Conservation (phyloP, 805 yeast genomes). For the Metschnikowia matae region DNA sequence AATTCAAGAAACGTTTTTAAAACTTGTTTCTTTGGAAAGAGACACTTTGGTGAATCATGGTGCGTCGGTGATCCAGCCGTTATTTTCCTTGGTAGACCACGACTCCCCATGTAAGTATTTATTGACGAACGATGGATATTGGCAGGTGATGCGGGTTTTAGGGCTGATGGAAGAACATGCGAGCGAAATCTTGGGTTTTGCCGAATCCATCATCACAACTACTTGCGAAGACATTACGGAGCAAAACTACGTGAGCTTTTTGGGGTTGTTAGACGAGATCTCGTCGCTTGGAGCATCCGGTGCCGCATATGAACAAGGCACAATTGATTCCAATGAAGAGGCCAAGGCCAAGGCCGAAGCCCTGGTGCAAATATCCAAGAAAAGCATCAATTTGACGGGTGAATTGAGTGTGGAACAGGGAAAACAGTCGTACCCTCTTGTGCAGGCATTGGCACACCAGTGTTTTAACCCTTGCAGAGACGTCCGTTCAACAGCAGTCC, state of each 20-base stretch:
- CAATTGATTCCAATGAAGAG: conserved; percentile 41
- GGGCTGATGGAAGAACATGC: conserved; percentile 46
- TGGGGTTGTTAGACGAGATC: conserved; percentile 73
- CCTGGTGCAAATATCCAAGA: conserved; percentile 55
- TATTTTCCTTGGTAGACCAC: conserved; percentile 46
- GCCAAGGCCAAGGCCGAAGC: conserved; percentile 32
- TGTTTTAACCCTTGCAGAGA: conserved; percentile 86
- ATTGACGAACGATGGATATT: conserved; percentile 39
- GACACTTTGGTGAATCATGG: conserved; percentile 46
- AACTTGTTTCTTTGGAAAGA: conserved; percentile 26
- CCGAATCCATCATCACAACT: conserved; percentile 37
- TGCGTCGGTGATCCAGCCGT: conserved; percentile 40
- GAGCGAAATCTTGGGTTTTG: conserved; percentile 42
- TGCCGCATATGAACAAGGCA: conserved; percentile 63
- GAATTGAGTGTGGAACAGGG: conserved; percentile 39
- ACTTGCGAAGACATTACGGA: conserved; percentile 37
- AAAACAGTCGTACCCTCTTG: conserved; percentile 51
- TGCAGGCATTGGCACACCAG: conserved; percentile 84
- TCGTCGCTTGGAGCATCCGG: conserved; percentile 80
- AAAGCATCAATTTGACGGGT: conserved; percentile 59
- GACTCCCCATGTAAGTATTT: conserved; percentile 36
- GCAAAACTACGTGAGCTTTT: conserved; percentile 56
- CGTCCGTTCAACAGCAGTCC: conserved; percentile 62
- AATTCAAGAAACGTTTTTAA: conserved; percentile 5
- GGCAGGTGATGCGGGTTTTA: conserved; percentile 50